A percentile compares a stretch with the other conserved stretches of the same genome.
Evolutionary conservation across 176 grass and related monocot genomes (phyloP).

Genomic region (Tillandsia leiboldiana): DNA sequence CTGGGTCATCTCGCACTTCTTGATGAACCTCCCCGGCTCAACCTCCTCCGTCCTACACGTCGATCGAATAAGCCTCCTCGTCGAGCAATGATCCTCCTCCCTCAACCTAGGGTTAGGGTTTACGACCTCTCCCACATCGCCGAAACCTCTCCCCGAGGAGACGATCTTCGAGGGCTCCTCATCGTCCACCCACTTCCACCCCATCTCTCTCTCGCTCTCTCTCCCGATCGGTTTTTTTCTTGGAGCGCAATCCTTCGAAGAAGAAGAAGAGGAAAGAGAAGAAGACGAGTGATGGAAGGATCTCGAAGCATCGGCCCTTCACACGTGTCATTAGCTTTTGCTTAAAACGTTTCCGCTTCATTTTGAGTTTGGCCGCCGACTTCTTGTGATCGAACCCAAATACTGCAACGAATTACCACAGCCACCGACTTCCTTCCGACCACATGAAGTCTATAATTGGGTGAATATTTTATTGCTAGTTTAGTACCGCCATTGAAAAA

Average conservation of each 20-base stretch:
- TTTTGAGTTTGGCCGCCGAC: no score
- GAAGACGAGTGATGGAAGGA: no score
- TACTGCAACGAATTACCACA: no score
- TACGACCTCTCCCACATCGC: background rate
- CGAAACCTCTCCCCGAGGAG: background rate
- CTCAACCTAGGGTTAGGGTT: background rate
- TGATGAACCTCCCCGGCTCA: slow-evolving; percentile 63
- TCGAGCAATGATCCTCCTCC: slow-evolving; percentile 20
- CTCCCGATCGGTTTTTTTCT: slow-evolving; percentile 14
- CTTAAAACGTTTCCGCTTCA: no score
- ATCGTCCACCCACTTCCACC: slow-evolving; percentile 58
- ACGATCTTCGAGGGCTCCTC: background rate
- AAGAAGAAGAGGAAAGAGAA: background rate
- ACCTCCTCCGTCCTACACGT: slow-evolving; percentile 74
- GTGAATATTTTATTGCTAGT: no score
- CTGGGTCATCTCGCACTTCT: slow-evolving; percentile 80
- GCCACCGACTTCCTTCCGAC: no score
- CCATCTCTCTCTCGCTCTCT: slow-evolving; percentile 32
- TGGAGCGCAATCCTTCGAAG: background rate
- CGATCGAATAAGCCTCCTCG: slow-evolving; percentile 52
- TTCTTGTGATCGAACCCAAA: no score
- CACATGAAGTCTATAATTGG: no score
- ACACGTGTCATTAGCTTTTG: no score
- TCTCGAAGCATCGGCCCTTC: no score
- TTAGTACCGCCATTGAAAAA: no score